A percentile compares a stretch with the other conserved stretches of the same genome.
Conservation (phyloP, 129 eudicot genomes). For the Artemisia annua region DNA sequence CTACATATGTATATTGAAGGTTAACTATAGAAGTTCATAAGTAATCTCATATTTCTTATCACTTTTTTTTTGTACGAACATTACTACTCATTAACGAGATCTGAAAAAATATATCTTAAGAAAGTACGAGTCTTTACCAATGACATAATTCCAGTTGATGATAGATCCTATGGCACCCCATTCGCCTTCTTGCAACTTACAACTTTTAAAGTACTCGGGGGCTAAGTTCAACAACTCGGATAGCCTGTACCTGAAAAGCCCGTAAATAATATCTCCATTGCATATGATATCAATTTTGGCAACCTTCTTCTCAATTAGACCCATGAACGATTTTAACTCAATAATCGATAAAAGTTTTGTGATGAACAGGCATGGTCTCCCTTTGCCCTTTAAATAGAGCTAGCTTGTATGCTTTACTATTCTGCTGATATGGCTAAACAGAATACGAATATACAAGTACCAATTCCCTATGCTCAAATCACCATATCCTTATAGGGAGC, state of each 20-base stretch:
- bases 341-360: not conserved
- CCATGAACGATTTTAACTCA: not conserved
- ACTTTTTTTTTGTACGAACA: too few species aligned
- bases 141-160: constrained; percentile 20
- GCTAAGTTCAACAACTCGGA: constrained; percentile 13
- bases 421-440: not conserved
- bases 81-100: too few species aligned
- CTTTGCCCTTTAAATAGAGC: not conserved
- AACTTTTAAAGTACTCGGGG: constrained; percentile 20
- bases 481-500: too few species aligned
- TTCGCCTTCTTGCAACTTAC: constrained; percentile 8
- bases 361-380: not conserved
- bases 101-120: not conserved
- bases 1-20: not conserved
- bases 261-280: constrained; percentile 26
- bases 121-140: constrained; percentile 12
- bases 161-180: constrained; percentile 35
- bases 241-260: constrained; percentile 29
- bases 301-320: constrained; percentile 2
- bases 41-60: too few species aligned
- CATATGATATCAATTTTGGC: constrained; percentile 22
- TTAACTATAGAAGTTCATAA: too few species aligned
- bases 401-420: not conserved
- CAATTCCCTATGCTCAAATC: too few species aligned
- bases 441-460: too few species aligned